Evolutionary conservation across 192 early-diverging fungal species (phyloP), one percentile per base, ranked within the genome.

Genomic region (Allomyces arbusculus): DNA sequence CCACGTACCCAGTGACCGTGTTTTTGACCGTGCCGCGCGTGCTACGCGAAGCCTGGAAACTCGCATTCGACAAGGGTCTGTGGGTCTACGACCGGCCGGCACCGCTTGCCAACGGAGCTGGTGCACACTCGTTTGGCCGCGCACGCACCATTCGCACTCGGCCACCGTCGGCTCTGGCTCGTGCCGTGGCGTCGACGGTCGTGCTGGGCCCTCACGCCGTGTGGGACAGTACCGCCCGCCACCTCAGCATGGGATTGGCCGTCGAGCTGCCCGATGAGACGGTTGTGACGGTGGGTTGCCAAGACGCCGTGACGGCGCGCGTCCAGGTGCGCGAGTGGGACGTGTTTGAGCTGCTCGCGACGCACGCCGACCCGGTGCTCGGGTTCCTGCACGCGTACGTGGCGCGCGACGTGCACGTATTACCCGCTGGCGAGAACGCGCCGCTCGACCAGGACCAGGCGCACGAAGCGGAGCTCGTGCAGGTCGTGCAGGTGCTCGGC

Each of bases 11-110:
- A 23, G 20, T 78, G 63, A 78, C 67, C 20, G 63, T 67, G 3
- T 77, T 78, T 43, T 65, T 78, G 62, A 77, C 75, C 10, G 33
- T 77, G 4, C 77, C 77, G 14, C 50, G 77, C 0, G 77, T 78
- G 65, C 74, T 78, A 71, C 43, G 64, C 7, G 70, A 78, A 44
- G 77, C 77, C 12, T 72, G 44, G 61, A 62, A 64, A 24, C 65
- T 78, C 1, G 69, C 72, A 4, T 78, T 72, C 63, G 10, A 22
- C 19, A 67, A 75, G 26, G 63, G 67, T n/a, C 64, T 78, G 63
- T 23, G n/a, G 20, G 68, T 78, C 12, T 78, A 77, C 62, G 75
- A 71, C 44, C 64, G 71, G 67, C 77, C 77, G 16, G 16, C 50
- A 58, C 16, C 50, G 16, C 16, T 58, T 6, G 16, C 16, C 4